Percentiles rank a stretch among this genome's conserved stretches.
phyloP scores from a whole-genome alignment of 768 basidiomycete genomes.

The Lyophyllum decastes region DNA sequence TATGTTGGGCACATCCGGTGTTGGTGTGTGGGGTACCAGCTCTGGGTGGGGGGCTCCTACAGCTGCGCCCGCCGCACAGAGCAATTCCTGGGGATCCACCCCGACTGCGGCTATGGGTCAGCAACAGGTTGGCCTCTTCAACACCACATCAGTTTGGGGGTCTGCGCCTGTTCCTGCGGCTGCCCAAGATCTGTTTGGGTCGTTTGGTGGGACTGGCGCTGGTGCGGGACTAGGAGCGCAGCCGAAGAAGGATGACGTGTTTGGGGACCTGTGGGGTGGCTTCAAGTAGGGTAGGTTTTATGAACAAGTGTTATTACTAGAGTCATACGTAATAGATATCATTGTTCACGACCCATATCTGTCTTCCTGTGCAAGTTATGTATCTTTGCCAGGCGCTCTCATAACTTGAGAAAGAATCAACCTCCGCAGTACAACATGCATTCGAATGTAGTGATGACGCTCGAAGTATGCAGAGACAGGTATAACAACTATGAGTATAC shows the following conservation, averaged over 20 bases:
- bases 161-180: constrained; percentile 25
- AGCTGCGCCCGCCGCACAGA: constrained; percentile 33
- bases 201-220: constrained; percentile 28
- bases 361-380: background rate
- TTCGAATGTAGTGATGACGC: too few species aligned
- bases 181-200: constrained; percentile 35
- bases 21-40: constrained; percentile 64
- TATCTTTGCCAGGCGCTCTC: too few species aligned
- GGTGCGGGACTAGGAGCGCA: background rate
- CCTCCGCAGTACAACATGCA: too few species aligned
- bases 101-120: constrained; percentile 21
- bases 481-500: too few species aligned
- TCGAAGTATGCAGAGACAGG: too few species aligned
- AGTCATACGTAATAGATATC: background rate
- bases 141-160: constrained; percentile 66
- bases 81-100: constrained; percentile 40
- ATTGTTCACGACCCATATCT: background rate
- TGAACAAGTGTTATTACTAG: background rate
- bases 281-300: constrained; percentile 53
- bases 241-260: constrained; percentile 73
- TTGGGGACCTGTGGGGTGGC: constrained; percentile 83
- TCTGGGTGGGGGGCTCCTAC: constrained; percentile 62
- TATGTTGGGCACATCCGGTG: constrained; percentile 56
- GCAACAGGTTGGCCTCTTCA: constrained; percentile 40
- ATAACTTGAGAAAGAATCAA: too few species aligned